Evolutionary conservation across 2,329 filamentous ascomycete species (phyloP).

Genomic region (Fonsecaea pedrosoi): DNA sequence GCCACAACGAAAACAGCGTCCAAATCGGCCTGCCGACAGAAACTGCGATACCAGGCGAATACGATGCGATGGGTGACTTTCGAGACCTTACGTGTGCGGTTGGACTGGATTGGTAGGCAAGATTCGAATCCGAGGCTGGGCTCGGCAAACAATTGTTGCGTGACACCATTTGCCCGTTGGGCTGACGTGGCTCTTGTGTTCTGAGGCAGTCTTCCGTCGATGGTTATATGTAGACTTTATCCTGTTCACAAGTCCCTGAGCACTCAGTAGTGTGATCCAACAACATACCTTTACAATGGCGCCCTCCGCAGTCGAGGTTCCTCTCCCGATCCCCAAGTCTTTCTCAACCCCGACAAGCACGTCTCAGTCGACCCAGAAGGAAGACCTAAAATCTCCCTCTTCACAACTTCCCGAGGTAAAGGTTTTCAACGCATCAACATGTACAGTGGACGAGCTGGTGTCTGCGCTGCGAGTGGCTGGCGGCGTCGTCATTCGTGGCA

Average conservation of each 20-base stretch:
- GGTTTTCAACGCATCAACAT: conserved; percentile 21
- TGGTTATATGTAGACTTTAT: conserved; percentile 6
- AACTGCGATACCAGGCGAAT: not conserved
- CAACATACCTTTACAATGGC: conserved; percentile 16
- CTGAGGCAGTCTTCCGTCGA: not conserved
- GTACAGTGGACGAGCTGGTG: conserved; percentile 26
- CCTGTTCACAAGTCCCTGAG: not conserved
- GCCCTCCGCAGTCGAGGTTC: conserved; percentile 23
- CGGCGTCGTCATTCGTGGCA: conserved; percentile 34
- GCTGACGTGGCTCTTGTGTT: not conserved
- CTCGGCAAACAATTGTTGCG: not conserved
- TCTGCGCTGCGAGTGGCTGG: conserved; percentile 29
- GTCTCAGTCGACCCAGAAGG: not conserved
- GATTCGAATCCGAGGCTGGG: conserved; percentile 3
- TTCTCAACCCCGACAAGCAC: conserved; percentile 14
- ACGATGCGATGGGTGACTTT: not conserved
- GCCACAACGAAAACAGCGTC: not conserved
- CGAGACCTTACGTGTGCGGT: not conserved
- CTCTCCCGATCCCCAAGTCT: conserved; percentile 17
- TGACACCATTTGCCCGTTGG: not conserved
- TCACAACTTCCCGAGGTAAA: conserved; percentile 31
- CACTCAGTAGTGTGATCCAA: not conserved
- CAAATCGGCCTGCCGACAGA: not conserved
- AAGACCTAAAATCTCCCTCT: conserved; percentile 21
- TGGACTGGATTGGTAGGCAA: conserved; percentile 13